Conservation (phyloP, 225 moss, liverwort and hornwort genomes). For the Pseudoscleropodium purum region DNA sequence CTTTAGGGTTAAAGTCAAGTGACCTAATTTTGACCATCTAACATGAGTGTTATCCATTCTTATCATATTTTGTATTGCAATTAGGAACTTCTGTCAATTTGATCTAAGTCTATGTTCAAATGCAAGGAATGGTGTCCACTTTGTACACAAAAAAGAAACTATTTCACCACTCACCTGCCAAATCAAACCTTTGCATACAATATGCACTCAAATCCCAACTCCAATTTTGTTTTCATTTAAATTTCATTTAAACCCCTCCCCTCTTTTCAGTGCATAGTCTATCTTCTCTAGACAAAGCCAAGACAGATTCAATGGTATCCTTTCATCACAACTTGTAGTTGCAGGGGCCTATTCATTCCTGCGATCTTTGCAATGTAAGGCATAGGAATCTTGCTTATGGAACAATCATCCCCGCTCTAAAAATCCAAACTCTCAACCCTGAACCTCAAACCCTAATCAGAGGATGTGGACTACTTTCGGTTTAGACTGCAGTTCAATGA, state of each 20-base stretch:
- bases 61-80: background rate
- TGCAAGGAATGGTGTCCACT: background rate
- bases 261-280: no score
- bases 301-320: background rate
- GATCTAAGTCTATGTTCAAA: background rate
- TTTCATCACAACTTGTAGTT: background rate
- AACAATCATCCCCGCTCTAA: background rate
- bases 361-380: background rate
- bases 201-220: no score
- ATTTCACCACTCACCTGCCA: no score
- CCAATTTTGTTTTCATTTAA: no score
- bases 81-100: background rate
- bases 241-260: no score
- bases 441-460: background rate
- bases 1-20: no score
- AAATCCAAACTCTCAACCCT: background rate
- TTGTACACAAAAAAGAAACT: no score
- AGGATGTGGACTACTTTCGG: background rate
- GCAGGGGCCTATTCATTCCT: background rate
- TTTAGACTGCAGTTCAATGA: background rate
- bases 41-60: background rate
- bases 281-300: background rate
- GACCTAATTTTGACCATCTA: background rate
- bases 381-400: background rate
- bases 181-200: no score